Conservation (phyloP, 2,329 filamentous ascomycete species). For the Xylaria sp. region DNA sequence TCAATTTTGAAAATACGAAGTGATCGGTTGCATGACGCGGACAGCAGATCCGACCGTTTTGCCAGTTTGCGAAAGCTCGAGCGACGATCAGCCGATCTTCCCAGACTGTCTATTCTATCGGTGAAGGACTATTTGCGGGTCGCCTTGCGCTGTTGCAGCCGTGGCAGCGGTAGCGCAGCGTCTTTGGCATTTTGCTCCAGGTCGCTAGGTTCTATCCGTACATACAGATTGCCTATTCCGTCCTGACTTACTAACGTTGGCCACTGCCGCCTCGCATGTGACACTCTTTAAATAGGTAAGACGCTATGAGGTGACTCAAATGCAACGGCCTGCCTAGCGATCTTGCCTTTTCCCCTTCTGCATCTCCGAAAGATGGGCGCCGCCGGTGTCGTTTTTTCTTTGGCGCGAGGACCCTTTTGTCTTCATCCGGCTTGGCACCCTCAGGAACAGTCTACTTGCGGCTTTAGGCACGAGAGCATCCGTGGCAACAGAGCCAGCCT, state of each 20-base stretch:
- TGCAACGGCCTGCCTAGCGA: background rate
- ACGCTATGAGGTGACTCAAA: background rate
- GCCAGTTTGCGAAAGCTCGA: slow-evolving; percentile 7
- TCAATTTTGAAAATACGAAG: slow-evolving; percentile 6
- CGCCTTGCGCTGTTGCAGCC: slow-evolving; percentile 17
- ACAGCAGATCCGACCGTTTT: slow-evolving; percentile 14
- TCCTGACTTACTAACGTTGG: no score
- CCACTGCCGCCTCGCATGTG: slow-evolving; percentile 15
- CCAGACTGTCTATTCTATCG: slow-evolving; percentile 13
- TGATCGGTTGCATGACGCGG: slow-evolving; percentile 11
- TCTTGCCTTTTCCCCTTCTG: background rate
- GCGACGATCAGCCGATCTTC: slow-evolving; percentile 17
- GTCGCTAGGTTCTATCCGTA: no score
- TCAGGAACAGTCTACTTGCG: slow-evolving; percentile 9
- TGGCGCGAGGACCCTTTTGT: background rate
- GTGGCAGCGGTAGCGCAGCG: no score
- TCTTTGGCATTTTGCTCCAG: no score
- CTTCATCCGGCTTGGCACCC: slow-evolving; percentile 28
- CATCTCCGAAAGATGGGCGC: background rate
- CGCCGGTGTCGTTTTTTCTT: background rate
- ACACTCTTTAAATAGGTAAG: slow-evolving; percentile 3
- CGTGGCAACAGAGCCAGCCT: background rate
- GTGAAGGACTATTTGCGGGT: slow-evolving; percentile 11
- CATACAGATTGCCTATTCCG: no score
- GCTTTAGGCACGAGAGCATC: background rate